A percentile compares a stretch with the other conserved stretches of the same genome.
Conservation (phyloP, 2,329 filamentous ascomycete species). For the Pseudopyricularia javanii region DNA sequence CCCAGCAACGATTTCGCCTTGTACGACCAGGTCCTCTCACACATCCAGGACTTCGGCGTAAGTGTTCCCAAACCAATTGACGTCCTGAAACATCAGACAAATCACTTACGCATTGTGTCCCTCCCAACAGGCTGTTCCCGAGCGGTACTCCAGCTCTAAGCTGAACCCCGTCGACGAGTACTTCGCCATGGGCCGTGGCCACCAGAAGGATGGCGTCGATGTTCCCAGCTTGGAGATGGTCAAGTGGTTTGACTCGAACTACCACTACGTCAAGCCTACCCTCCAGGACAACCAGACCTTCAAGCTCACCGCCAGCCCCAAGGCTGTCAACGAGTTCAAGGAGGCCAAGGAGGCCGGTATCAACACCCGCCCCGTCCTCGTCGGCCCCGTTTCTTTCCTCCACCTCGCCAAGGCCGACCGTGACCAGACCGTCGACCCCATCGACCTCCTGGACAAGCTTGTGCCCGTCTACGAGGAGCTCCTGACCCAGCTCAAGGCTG, state of each 20-base stretch:
- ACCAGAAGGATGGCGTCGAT: conserved; percentile 89
- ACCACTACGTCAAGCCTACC: conserved; percentile 99
- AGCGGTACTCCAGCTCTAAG: conserved; percentile 84
- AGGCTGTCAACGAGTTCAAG: conserved; percentile 87
- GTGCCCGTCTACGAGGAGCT: conserved; percentile 91
- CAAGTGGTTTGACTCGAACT: conserved; percentile 99
- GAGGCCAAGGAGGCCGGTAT: conserved; percentile 98
- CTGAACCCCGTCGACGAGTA: conserved; percentile 89
- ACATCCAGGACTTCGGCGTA: conserved; percentile 97
- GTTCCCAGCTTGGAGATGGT: conserved; percentile 97
- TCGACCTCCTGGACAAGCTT: conserved; percentile 85
- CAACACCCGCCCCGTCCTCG: conserved; percentile 79
- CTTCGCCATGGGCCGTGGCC: conserved; percentile 98
- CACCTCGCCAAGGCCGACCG: conserved; percentile 97
- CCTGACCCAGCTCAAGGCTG: conserved; percentile 83
- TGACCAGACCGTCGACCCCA: conserved; percentile 83
- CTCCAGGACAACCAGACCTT: conserved; percentile 95
- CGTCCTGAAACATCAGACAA: not conserved
- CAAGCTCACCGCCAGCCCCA: conserved; percentile 71
- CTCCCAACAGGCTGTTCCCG: conserved; percentile 60
- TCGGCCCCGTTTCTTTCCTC: conserved; percentile 96
- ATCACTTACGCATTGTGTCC: not conserved
- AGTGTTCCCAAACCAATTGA: conserved; percentile 21
- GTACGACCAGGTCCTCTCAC: conserved; percentile 95
- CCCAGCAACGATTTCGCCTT: conserved; percentile 99